Conservation (phyloP, 2,329 filamentous ascomycete genomes). For the Herpotrichia juniperi region DNA sequence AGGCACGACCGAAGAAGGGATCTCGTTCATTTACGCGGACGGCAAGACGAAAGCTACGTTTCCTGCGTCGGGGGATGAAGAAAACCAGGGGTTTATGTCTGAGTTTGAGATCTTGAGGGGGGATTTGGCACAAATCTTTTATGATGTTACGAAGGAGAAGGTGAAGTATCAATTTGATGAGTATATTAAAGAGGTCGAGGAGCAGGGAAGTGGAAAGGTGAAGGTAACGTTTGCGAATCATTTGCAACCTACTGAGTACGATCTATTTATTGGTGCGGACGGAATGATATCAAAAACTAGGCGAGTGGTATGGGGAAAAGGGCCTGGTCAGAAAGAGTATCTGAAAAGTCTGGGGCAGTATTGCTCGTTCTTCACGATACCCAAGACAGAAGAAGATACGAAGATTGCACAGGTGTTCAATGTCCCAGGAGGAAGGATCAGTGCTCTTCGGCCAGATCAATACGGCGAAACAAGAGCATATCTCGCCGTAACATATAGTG, state of each 20-base stretch:
- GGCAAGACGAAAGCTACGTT: conserved; percentile 35
- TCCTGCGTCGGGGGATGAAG: conserved; percentile 43
- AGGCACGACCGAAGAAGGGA: conserved; percentile 53
- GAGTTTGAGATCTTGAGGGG: conserved; percentile 67
- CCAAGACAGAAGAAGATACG: conserved; percentile 22
- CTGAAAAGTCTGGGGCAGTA: conserved; percentile 32
- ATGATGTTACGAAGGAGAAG: conserved; percentile 39
- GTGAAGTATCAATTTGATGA: conserved; percentile 32
- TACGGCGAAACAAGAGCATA: not conserved
- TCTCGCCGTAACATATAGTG: not conserved
- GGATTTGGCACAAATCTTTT: conserved; percentile 56
- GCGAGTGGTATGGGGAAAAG: conserved; percentile 29
- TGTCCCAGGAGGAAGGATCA: conserved; percentile 9
- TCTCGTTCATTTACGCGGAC: conserved; percentile 48
- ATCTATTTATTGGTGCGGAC: conserved; percentile 62
- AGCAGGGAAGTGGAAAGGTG: conserved; percentile 41
- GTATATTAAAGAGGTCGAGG: conserved; percentile 27
- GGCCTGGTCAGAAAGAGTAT: conserved; percentile 25
- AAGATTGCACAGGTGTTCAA: conserved; percentile 35
- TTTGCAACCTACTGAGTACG: conserved; percentile 47
- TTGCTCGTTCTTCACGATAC: conserved; percentile 40
- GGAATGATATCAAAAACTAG: conserved; percentile 56
- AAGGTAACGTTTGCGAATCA: conserved; percentile 45
- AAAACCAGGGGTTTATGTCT: conserved; percentile 53
- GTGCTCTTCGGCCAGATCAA: not conserved